Evolutionary conservation across 73 alveolate species (phyloP).

Genomic region (Tetrahymena borealis): DNA sequence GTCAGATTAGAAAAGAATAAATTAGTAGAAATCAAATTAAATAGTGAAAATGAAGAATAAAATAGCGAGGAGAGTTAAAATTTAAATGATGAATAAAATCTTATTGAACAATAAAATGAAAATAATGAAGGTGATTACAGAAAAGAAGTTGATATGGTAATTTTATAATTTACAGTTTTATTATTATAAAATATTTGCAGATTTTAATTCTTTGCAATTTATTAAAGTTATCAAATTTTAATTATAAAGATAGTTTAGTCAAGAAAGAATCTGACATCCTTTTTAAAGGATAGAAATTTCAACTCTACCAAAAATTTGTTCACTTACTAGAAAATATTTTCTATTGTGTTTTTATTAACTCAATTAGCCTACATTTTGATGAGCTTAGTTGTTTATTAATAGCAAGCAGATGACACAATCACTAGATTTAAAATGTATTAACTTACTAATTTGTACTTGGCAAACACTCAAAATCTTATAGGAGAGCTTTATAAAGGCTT

Average conservation of each 20-base stretch:
- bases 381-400: not conserved
- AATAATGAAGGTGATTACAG: not conserved
- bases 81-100: not conserved
- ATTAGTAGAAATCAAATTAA: not conserved
- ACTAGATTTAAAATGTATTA: not conserved
- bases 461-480: not conserved
- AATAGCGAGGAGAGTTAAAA: not conserved
- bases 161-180: not conserved
- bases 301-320: not conserved
- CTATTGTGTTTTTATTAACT: not conserved
- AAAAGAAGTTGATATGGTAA: not conserved
- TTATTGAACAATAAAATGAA: not conserved
- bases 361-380: not conserved
- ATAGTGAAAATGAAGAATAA: not conserved
- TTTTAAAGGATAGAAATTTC: not conserved
- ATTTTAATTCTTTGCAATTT: not conserved
- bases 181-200: not conserved
- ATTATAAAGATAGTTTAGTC: not conserved
- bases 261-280: not conserved
- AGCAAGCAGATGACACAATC: not conserved
- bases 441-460: not conserved
- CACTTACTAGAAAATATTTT: not conserved
- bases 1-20: not conserved
- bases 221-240: not conserved
- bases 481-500: not conserved